These are phyloP conservation scores for Thermoascus crustaceus DNA, from an alignment of 2,329 filamentous ascomycete species.

Conservation along the genomic window DNA sequence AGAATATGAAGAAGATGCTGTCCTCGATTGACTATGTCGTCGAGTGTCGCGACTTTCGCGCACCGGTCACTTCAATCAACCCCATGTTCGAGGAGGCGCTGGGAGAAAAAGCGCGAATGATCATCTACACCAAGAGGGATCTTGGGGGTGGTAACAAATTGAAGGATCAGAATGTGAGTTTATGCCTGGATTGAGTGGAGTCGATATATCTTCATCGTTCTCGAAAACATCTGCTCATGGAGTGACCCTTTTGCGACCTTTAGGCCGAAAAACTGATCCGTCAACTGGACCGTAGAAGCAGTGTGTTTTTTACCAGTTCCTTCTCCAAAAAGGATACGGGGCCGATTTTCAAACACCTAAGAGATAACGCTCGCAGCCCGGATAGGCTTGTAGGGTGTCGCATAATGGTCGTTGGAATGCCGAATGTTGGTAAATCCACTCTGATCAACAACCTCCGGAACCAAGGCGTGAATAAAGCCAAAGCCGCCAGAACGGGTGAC, in stretches of 20 bases:
- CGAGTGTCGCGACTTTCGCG: constrained; percentile 88
- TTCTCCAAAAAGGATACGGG: constrained; percentile 22
- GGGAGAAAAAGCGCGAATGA: constrained; percentile 61
- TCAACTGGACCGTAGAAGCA: constrained; percentile 24
- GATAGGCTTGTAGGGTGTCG: constrained; percentile 67
- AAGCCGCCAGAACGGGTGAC: constrained; percentile 73
- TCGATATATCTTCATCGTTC: not conserved
- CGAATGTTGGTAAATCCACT: constrained; percentile 92
- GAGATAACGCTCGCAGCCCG: constrained; percentile 21
- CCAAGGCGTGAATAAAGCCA: constrained; percentile 55
- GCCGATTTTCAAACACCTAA: constrained; percentile 26
- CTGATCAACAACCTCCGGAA: constrained; percentile 79
- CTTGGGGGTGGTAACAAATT: constrained; percentile 47
- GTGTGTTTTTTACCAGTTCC: constrained; percentile 30
- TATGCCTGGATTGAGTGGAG: too few relatives aligned
- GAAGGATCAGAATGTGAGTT: constrained; percentile 35
- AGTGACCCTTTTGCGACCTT: not conserved
- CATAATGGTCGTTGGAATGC: constrained; percentile 89
- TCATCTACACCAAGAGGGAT: constrained; percentile 89
- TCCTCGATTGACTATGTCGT: constrained; percentile 78
- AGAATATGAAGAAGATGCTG: constrained; percentile 73
- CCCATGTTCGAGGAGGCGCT: constrained; percentile 76
- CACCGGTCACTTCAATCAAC: constrained; percentile 83
- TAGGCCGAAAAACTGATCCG: constrained; percentile 27
- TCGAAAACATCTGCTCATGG: constrained; percentile 1